Evolutionary conservation across 2,329 filamentous ascomycete genomes (phyloP), one percentile per base, ranked within the genome.

Genomic region (Sporothrix dimorphospora): DNA sequence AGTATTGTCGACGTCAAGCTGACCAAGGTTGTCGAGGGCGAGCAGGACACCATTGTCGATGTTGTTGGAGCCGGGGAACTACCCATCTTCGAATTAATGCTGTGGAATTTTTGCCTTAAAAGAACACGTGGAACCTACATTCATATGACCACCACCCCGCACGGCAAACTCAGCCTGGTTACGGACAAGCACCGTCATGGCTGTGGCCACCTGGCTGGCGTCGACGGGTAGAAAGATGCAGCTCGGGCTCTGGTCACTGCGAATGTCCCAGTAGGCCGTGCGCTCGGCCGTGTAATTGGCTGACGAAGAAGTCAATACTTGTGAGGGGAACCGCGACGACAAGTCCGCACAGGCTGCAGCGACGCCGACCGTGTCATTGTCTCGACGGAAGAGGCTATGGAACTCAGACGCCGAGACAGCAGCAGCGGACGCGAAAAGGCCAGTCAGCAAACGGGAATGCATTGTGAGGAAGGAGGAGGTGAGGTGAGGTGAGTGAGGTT

Each of bases 11-110:
- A 79, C 81, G 0, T 77, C 75, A 5, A 79, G 78, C 3, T 63
- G 65, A 70, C 80, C 80, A 55, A 83, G 53, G 21, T 69, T 73
- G 76, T 78, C 76, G 53, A 83, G 77, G 73, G 82, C 81, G 27
- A 83, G 77, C 1, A 81, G 81, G 9, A 83, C 77, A 1, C 82
- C 81, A 21, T 79, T 77, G 9, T 79, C 74, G 12, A 83, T 78
- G 67, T 79, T 80, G 76, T 81, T 82, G 71, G 79, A 76, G 3
- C 80, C 74, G 0, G 78, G 72, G 66, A 78, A 79, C 42, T 77
- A 34, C 30, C 3, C 30, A 34, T 34, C 30, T 34, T 34, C 30
- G 30, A 34, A 34, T 34, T 34, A 34, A 34, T 34, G 6, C 6
- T 34, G 30, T 34, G 30, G 30, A 34, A 34, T 34, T 34, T 34